A percentile compares a stretch with the other conserved stretches of the same genome.
phyloP scores from a whole-genome alignment of 352 stramenopile species.

The Peronospora farinosa region DNA sequence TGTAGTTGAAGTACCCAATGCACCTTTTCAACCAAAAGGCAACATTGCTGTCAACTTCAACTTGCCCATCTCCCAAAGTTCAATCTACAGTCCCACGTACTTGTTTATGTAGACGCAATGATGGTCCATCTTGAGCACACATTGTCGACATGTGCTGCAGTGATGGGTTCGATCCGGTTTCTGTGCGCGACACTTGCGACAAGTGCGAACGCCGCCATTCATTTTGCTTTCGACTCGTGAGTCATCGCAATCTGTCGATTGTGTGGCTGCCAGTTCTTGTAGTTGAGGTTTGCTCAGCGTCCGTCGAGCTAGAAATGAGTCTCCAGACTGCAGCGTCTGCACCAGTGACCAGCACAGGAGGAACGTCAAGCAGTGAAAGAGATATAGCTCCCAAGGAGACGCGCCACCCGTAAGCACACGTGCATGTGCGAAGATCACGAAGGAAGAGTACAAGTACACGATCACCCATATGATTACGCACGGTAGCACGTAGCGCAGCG shows the following conservation, averaged over 20 bases:
- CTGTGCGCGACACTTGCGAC: constrained; percentile 64
- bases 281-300: constrained; percentile 15
- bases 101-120: constrained; percentile 89
- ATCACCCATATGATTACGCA: constrained; percentile 47
- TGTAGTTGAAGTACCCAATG: constrained; percentile 88
- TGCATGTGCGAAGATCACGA: constrained; percentile 48
- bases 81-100: constrained; percentile 24
- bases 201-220: constrained; percentile 58
- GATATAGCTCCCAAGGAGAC: constrained; percentile 29
- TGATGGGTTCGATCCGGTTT: constrained; percentile 82
- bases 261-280: constrained; percentile 5
- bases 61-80: background rate
- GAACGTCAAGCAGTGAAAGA: constrained; percentile 51
- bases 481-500: constrained; percentile 54
- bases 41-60: constrained; percentile 9
- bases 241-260: constrained; percentile 3
- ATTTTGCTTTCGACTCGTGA: constrained; percentile 58
- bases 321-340: constrained; percentile 46
- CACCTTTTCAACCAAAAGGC: constrained; percentile 34
- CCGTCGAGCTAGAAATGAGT: constrained; percentile 47
- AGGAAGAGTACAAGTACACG: constrained; percentile 57
- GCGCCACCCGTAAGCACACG: constrained; percentile 31
- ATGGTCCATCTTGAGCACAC: constrained; percentile 86
- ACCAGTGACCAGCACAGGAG: constrained; percentile 54
- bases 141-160: constrained; percentile 69